A percentile compares a stretch with the other conserved stretches of the same genome.
Conservation (phyloP, 1,284 basidiomycete genomes). For the Macrocystidia cucumis region DNA sequence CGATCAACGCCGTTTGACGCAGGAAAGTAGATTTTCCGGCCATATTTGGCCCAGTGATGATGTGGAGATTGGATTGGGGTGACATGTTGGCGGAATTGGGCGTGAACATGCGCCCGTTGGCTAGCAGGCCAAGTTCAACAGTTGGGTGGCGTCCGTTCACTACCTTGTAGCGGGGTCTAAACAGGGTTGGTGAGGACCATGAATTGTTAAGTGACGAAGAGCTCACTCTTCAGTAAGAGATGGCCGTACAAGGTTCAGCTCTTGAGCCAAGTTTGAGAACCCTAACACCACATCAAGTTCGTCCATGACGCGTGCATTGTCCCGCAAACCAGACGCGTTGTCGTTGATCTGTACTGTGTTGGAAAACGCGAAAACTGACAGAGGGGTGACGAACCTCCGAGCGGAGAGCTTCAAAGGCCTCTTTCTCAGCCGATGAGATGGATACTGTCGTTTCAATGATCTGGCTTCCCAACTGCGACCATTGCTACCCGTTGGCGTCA, state of each 20-base stretch:
- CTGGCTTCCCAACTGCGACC: constrained; percentile 65
- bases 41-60: constrained; percentile 98
- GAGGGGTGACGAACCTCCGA: constrained; percentile 41
- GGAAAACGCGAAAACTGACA: not conserved
- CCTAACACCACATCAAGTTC: constrained; percentile 84
- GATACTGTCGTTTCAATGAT: constrained; percentile 52
- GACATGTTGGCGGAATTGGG: constrained; percentile 74
- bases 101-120: constrained; percentile 70
- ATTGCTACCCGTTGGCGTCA: no score
- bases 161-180: constrained; percentile 61
- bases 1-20: constrained; percentile 86
- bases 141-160: constrained; percentile 84
- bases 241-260: constrained; percentile 76
- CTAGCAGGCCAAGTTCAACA: constrained; percentile 84
- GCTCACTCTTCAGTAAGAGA: constrained; percentile 63
- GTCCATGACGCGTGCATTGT: constrained; percentile 78
- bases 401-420: constrained; percentile 64
- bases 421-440: constrained; percentile 55
- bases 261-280: constrained; percentile 78
- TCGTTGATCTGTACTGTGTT: constrained; percentile 46
- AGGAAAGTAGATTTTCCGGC: constrained; percentile 91
- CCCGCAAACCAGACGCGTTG: constrained; percentile 47
- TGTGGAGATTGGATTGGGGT: constrained; percentile 52
- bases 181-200: constrained; percentile 2
- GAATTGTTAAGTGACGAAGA: not conserved